phyloP scores from a whole-genome alignment of 139 green algal species.

The Chlorella sp. region DNA sequence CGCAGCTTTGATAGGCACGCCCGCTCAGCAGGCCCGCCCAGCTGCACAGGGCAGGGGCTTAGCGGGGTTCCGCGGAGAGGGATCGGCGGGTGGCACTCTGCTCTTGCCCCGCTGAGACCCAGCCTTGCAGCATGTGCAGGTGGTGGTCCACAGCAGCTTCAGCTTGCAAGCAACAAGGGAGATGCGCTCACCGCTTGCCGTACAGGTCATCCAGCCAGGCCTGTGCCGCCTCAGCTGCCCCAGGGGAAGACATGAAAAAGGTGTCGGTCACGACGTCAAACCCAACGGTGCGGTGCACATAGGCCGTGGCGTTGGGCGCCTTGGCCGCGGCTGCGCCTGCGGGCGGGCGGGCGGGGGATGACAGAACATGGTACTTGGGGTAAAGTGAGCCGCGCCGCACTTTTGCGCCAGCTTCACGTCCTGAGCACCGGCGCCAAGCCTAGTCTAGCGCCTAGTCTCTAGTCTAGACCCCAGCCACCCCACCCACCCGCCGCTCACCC shows the following conservation, averaged over 20 bases:
- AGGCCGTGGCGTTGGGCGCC: not conserved
- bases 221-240: not conserved
- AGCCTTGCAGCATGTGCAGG: no score
- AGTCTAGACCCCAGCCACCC: no score
- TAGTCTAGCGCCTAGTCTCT: no score
- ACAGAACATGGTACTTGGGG: no score
- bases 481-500: not conserved
- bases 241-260: not conserved
- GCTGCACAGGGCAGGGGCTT: not conserved
- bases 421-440: no score
- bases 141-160: not conserved
- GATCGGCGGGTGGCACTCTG: no score
- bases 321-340: not conserved
- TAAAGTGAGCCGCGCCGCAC: no score
- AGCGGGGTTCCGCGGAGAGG: no score
- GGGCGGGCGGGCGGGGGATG: not conserved
- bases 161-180: not conserved
- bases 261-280: slow-evolving; percentile 11
- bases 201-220: slow-evolving; percentile 3
- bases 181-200: not conserved
- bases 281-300: not conserved
- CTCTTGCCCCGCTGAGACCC: no score
- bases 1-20: slow-evolving; percentile 11
- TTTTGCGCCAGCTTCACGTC: no score
- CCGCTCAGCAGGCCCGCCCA: not conserved